phyloP scores from a whole-genome alignment of 1,139 yeast genomes.

The Debaryomycetaceae sp. region DNA sequence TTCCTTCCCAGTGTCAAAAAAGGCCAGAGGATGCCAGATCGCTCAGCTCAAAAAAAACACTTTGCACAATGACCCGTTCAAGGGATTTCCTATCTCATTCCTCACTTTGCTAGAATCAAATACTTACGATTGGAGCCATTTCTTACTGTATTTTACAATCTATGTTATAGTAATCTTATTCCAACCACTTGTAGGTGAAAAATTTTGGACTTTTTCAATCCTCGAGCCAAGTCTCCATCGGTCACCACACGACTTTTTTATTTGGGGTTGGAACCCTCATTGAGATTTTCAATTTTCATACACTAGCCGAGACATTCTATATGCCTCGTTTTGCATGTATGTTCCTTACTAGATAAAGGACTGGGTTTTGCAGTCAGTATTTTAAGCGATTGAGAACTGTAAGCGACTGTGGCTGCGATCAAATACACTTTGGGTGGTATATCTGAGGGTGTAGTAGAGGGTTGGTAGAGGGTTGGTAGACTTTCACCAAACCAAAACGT shows the following conservation, averaged over 20 bases:
- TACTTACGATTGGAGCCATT: slow-evolving; percentile 93
- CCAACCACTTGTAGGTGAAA: neutral
- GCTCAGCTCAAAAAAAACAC: slow-evolving; percentile 7
- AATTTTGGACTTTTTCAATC: neutral
- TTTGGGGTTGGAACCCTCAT: neutral
- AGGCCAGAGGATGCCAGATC: neutral
- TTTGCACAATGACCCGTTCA: slow-evolving; percentile 31
- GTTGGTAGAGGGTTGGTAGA: no score
- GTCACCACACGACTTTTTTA: neutral
- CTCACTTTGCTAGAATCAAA: slow-evolving; percentile 12
- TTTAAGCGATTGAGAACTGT: no score
- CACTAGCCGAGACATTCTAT: no score
- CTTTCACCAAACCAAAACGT: no score
- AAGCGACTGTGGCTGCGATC: no score
- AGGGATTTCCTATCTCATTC: slow-evolving; percentile 12
- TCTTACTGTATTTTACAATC: slow-evolving; percentile 14
- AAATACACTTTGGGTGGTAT: no score
- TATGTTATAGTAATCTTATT: neutral
- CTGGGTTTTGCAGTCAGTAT: no score
- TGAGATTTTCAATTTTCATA: neutral
- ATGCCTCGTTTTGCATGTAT: no score
- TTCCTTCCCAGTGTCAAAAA: neutral
- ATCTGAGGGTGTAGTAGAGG: no score
- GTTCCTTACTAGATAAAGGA: no score
- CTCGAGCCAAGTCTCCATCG: neutral